Percentiles rank a stretch among this genome's conserved stretches.
Evolutionary conservation across 78 protist species (phyloP).

Genomic region (Guillardia theta): DNA sequence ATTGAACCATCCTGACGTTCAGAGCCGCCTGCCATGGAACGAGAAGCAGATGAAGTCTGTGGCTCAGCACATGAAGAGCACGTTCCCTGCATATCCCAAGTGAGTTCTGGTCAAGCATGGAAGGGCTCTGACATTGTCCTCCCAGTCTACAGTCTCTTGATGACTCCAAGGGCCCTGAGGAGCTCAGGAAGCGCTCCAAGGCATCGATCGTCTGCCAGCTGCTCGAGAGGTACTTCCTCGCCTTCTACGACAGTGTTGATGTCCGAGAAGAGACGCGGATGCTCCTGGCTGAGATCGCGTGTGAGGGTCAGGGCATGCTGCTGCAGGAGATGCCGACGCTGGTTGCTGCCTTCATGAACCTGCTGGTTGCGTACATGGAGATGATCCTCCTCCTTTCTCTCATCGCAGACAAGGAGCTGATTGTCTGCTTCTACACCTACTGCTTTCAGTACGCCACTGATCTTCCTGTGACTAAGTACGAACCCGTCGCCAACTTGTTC

Average conservation of each 20-base stretch:
- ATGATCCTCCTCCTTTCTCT: neutral
- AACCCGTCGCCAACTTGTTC: neutral
- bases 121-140: too few species aligned
- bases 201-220: neutral
- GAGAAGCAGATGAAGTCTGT: neutral
- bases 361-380: neutral
- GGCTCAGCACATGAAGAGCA: neutral
- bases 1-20: neutral
- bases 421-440: neutral
- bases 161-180: neutral
- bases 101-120: too few species aligned
- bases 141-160: neutral
- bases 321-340: neutral
- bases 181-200: neutral
- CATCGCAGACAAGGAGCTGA: neutral
- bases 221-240: neutral
- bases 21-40: neutral
- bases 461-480: neutral
- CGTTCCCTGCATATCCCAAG: neutral
- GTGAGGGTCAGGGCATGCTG: neutral
- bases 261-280: neutral
- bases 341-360: neutral
- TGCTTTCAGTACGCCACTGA: neutral
- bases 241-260: neutral
- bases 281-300: neutral